phyloP scores from a whole-genome alignment of 805 yeast genomes.

The Pachysolen tannophilus region DNA sequence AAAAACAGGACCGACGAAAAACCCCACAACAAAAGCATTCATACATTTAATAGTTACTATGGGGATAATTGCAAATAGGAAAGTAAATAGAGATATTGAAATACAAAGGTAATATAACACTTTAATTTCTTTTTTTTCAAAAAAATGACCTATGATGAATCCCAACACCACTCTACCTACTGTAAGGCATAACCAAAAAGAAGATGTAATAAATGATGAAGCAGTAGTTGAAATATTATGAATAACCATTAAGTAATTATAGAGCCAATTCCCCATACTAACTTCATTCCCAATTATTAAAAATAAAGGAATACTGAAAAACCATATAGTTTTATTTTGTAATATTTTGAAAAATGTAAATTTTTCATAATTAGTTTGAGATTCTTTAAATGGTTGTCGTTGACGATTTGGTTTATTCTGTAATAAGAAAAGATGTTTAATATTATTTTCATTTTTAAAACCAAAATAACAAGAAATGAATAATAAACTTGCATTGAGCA shows the following conservation, averaged over 20 bases:
- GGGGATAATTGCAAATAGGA: constrained; percentile 24
- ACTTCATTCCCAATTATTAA: constrained; percentile 45
- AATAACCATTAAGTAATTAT: constrained; percentile 37
- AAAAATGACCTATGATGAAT: constrained; percentile 36
- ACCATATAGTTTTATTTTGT: constrained; percentile 28
- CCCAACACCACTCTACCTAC: constrained; percentile 39
- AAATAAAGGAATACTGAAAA: constrained; percentile 33
- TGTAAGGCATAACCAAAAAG: constrained; percentile 45
- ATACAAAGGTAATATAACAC: constrained; percentile 34
- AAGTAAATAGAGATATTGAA: constrained; percentile 24
- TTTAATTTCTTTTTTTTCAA: constrained; percentile 26
- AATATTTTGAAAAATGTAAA: constrained; percentile 16
- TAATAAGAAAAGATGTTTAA: constrained; percentile 30
- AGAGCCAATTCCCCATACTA: constrained; percentile 45
- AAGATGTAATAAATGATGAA: constrained; percentile 39
- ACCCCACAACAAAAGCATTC: constrained; percentile 34
- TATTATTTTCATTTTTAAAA: constrained; percentile 30
- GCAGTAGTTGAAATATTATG: constrained; percentile 25
- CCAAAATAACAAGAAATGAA: constrained; percentile 15
- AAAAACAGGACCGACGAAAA: constrained; percentile 45
- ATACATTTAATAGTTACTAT: constrained; percentile 21
- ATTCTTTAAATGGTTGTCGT: too few relatives aligned
- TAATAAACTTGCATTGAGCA: constrained; percentile 17
- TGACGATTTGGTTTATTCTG: too few relatives aligned
- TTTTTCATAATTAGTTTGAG: constrained; percentile 11